phyloP scores from a whole-genome alignment of 2,329 filamentous ascomycete species.

The Gaeumannomyces sp. region DNA sequence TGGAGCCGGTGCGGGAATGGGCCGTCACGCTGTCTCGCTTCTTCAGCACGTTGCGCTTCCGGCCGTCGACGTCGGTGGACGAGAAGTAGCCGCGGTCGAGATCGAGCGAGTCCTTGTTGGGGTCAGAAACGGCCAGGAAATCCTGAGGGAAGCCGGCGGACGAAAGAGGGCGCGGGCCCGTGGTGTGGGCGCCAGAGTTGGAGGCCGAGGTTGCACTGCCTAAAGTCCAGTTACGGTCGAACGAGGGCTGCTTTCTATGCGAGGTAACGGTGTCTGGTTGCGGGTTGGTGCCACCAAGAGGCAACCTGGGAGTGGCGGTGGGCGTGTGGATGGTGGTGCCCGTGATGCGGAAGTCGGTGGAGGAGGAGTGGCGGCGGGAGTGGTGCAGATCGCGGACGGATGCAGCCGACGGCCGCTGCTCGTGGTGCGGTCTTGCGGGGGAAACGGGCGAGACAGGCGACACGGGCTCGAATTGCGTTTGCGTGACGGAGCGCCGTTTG shows the following conservation, averaged over 20 bases:
- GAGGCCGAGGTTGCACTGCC: conserved; percentile 39
- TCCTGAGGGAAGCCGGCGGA: conserved; percentile 44
- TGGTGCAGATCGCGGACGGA: conserved; percentile 78
- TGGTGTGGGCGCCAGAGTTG: conserved; percentile 1
- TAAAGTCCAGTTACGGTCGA: conserved; percentile 65
- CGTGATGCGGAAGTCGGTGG: conserved; percentile 59
- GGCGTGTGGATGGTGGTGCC: conserved; percentile 27
- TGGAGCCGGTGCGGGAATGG: conserved; percentile 60
- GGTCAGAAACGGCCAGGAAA: conserved; percentile 30
- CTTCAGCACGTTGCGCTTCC: conserved; percentile 71
- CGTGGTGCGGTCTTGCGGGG: conserved; percentile 41
- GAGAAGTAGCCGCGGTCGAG: conserved; percentile 91
- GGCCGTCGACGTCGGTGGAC: conserved; percentile 73
- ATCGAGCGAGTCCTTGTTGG: conserved; percentile 48
- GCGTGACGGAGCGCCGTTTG: conserved; percentile 38
- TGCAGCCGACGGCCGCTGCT: conserved; percentile 67
- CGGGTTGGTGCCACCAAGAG: conserved; percentile 36
- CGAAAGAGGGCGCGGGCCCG: conserved; percentile 40
- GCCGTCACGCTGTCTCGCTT: conserved; percentile 56
- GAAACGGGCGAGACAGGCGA: conserved; percentile 34
- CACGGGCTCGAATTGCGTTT: conserved; percentile 39
- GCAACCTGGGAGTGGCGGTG: conserved; percentile 35
- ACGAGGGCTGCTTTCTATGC: conserved; percentile 63
- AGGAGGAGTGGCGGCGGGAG: conserved; percentile 76
- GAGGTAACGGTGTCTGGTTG: conserved; percentile 26